Evolutionary conservation across 805 yeast genomes (phyloP).

Genomic region (Pachysolen tannophilus): DNA sequence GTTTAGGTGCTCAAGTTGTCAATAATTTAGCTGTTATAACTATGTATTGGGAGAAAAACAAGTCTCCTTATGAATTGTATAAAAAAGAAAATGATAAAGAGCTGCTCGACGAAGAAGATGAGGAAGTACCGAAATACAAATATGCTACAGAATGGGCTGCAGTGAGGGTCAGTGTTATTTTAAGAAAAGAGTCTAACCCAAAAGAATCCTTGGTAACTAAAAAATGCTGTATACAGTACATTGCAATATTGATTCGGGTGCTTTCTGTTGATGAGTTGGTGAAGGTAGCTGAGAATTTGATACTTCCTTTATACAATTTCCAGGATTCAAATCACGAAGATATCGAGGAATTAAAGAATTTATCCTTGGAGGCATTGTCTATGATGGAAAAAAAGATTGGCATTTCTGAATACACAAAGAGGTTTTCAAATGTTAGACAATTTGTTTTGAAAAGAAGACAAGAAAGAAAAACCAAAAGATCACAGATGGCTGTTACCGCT

Average conservation of each 20-base stretch:
- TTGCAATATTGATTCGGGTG: slow-evolving; percentile 56
- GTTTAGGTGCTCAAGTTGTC: slow-evolving; percentile 53
- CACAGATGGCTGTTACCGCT: slow-evolving; percentile 64
- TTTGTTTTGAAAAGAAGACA: slow-evolving; percentile 53
- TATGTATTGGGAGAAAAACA: slow-evolving; percentile 48
- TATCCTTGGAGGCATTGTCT: slow-evolving; percentile 60
- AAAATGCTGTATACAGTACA: slow-evolving; percentile 58
- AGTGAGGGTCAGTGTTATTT: slow-evolving; percentile 48
- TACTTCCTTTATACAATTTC: slow-evolving; percentile 46
- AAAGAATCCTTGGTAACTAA: slow-evolving; percentile 51
- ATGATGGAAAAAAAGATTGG: slow-evolving; percentile 66
- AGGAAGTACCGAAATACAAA: slow-evolving; percentile 15
- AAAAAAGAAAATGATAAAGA: slow-evolving; percentile 14
- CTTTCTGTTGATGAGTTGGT: slow-evolving; percentile 32
- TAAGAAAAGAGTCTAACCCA: slow-evolving; percentile 55
- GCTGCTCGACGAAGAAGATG: slow-evolving; percentile 19
- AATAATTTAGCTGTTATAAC: slow-evolving; percentile 58
- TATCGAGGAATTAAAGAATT: slow-evolving; percentile 29
- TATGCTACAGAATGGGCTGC: slow-evolving; percentile 54
- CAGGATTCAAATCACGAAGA: slow-evolving; percentile 30
- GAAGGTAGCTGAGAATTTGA: slow-evolving; percentile 36
- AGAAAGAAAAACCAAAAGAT: slow-evolving; percentile 69
- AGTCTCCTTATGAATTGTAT: slow-evolving; percentile 26
- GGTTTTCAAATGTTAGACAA: slow-evolving; percentile 58
- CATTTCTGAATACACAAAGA: slow-evolving; percentile 53